Percentiles rank a stretch among this genome's conserved stretches.
Evolutionary conservation across 2,329 filamentous ascomycete species (phyloP).

Genomic region (Phyllosticta citriasiana): DNA sequence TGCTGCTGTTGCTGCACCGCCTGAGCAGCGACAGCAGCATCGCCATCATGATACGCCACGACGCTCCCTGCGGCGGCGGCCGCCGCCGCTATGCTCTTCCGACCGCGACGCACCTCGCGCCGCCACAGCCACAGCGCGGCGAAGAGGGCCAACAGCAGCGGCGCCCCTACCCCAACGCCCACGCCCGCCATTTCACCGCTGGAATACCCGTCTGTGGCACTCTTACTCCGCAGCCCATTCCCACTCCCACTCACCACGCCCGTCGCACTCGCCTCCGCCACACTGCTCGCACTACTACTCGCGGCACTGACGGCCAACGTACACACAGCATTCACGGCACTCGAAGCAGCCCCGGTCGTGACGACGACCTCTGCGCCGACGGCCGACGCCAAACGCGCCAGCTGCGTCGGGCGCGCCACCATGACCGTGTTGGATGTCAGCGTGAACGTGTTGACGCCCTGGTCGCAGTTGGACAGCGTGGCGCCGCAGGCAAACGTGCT

Average conservation of each 20-base stretch:
- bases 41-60: not conserved
- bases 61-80: not conserved
- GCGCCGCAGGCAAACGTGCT: not conserved
- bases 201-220: not conserved
- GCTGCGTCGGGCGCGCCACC: not conserved
- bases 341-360: too few relatives aligned
- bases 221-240: too few relatives aligned
- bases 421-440: not conserved
- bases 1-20: not conserved
- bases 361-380: not conserved
- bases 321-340: too few relatives aligned
- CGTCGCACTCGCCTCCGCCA: not conserved
- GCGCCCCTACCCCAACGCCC: constrained; percentile 6
- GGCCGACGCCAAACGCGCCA: not conserved
- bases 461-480: not conserved
- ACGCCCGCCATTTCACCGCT: constrained; percentile 6
- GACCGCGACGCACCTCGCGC: not conserved
- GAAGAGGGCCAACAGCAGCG: constrained; percentile 2
- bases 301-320: too few relatives aligned
- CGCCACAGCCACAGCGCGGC: not conserved
- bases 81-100: not conserved
- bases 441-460: not conserved
- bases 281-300: not conserved
- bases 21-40: not conserved
- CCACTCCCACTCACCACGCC: too few relatives aligned